Conservation (phyloP, 2,329 filamentous ascomycete genomes). For the Talaromyces amestolkiae region DNA sequence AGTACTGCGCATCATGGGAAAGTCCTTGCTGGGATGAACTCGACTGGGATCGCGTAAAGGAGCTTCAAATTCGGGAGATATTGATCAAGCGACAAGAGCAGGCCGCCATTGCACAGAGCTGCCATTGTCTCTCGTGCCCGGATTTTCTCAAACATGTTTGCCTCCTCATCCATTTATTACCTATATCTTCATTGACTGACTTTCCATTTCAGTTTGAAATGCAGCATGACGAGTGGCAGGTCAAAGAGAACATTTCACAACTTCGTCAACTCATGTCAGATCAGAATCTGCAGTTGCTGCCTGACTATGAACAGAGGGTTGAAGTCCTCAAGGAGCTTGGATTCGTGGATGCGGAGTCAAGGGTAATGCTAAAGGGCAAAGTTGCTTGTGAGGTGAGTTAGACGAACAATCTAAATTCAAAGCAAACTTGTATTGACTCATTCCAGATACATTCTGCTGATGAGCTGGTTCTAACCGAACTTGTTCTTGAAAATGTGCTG, state of each 20-base stretch:
- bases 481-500: constrained; percentile 94
- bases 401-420: not conserved
- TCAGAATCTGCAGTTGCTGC: constrained; percentile 90
- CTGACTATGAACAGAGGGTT: constrained; percentile 94
- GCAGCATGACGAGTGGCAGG: constrained; percentile 94
- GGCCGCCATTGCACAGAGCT: constrained; percentile 61
- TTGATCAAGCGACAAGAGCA: constrained; percentile 68
- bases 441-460: constrained; percentile 83
- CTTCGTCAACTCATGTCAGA: constrained; percentile 88
- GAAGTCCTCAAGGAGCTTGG: constrained; percentile 85
- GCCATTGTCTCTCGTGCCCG: constrained; percentile 67
- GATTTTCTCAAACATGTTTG: constrained; percentile 84
- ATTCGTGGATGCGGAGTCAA: constrained; percentile 82
- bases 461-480: constrained; percentile 90
- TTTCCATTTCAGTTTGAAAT: constrained; percentile 69
- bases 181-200: constrained; percentile 24
- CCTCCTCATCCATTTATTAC: constrained; percentile 24
- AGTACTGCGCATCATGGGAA: constrained; percentile 71
- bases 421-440: not conserved
- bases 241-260: constrained; percentile 87
- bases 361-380: constrained; percentile 95
- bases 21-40: constrained; percentile 77
- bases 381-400: constrained; percentile 77
- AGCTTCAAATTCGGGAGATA: constrained; percentile 75
- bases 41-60: constrained; percentile 77